Evolutionary conservation across 116 monocot species (phyloP).

Genomic region (Phalaenopsis hybrid): DNA sequence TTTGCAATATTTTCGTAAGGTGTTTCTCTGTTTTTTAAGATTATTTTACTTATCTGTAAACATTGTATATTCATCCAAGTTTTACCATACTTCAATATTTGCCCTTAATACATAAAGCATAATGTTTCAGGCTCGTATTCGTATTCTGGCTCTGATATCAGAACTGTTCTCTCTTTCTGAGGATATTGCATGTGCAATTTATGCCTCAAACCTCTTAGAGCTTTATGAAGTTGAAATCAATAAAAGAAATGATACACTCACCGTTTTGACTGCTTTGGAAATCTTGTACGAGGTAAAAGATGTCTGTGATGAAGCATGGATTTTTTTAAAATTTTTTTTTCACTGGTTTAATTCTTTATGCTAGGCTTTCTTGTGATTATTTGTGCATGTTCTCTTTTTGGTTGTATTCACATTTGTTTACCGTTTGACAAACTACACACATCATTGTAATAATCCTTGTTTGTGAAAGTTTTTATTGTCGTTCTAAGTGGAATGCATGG

Average conservation of each 20-base stretch:
- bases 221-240: conserved; percentile 73
- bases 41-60: neutral
- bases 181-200: conserved; percentile 49
- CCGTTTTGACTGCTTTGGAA: conserved; percentile 75
- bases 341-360: neutral
- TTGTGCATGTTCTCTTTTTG: neutral
- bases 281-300: conserved; percentile 83
- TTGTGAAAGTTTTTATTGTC: neutral
- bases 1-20: neutral
- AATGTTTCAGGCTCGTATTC: conserved; percentile 61
- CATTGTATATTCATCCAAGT: neutral
- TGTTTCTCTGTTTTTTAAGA: neutral
- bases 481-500: neutral
- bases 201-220: conserved; percentile 52
- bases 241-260: conserved; percentile 52
- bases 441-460: neutral
- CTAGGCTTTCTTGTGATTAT: neutral
- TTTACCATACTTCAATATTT: neutral
- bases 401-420: neutral
- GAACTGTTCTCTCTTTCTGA: conserved; percentile 75
- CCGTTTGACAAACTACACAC: neutral
- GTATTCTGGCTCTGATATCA: conserved; percentile 68
- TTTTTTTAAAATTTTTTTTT: neutral
- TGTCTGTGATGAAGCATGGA: neutral
- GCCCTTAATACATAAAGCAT: neutral